Evolutionary conservation across 208 protist species (phyloP), one percentile per base, ranked within the genome.

Genomic region (Wallacemonas rigidus): DNA sequence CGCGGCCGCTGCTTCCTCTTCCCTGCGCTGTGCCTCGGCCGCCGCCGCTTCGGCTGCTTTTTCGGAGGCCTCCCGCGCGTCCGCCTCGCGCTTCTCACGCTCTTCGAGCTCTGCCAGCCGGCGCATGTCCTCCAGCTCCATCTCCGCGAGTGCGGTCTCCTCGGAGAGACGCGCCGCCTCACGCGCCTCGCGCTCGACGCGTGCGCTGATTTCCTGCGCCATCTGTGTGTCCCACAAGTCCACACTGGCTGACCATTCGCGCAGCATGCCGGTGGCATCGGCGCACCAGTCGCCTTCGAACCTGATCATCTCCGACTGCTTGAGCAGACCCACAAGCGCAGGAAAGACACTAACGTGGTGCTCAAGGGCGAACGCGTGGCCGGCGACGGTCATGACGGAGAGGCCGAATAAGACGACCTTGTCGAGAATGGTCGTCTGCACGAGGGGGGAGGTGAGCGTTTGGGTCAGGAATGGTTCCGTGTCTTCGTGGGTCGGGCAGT

Each of bases 401-500:
- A 80, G 67, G 11, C 82, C 91, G 67, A 80, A 89, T 5, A 96
- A 48, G 11, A 96, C 65, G 47, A 82, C 79, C 48, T 76, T 77
- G 58, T 87, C 80, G 43, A 67, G 40, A 8, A 94, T 41, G 36
- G 82, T 67, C 7, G 82, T 81, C 12, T 82, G 73, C 35, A 94
- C 60, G 17, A 77, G 76, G 36, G 85, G 76, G 4, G 57, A 41
- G 40, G 76, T 74, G 53, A 96, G 80, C 7, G 92, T 85, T 26
- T 85, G 62, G 43, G 58, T 79, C 38, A 96, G 35, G 70, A 94
- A 96, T 6, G 12, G 64, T 11, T 61, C 65, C 9, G 89, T 93
- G 72, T 89, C 71, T 57, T 93, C 89, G 69, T 96, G 89, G 2
- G 67, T 83, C 15, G 87, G 88, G 76, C 81, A 88, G 77, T 96